These are phyloP conservation scores for Lachancea waltii DNA, from an alignment of 805 yeast genomes.

Conservation along the genomic window DNA sequence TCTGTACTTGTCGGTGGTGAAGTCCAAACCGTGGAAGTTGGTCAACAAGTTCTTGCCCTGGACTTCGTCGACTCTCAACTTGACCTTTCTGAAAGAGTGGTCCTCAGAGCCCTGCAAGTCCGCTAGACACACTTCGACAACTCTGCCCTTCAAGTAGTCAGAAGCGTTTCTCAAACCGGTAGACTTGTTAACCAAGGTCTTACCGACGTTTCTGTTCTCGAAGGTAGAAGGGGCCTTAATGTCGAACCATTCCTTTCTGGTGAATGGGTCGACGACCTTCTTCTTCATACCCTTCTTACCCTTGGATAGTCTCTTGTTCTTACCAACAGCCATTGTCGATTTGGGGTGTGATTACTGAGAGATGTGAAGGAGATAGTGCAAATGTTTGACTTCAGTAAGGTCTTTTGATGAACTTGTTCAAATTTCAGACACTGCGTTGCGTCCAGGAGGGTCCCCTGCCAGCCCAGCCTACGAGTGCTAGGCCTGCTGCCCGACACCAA, in stretches of 20 bases:
- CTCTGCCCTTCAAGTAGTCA: constrained; percentile 97
- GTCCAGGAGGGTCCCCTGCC: not conserved
- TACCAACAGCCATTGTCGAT: constrained; percentile 67
- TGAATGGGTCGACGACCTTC: constrained; percentile 99
- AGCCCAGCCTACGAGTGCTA: not conserved
- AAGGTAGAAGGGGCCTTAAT: constrained; percentile 98
- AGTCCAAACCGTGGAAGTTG: constrained; percentile 99
- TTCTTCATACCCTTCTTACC: constrained; percentile 98
- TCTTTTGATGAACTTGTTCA: constrained; percentile 6
- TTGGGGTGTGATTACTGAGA: constrained; percentile 9
- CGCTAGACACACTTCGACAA: constrained; percentile 91
- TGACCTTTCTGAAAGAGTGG: constrained; percentile 95
- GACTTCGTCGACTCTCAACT: constrained; percentile 97
- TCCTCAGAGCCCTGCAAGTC: constrained; percentile 99
- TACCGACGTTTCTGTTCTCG: constrained; percentile 98
- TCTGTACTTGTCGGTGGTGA: constrained; percentile 96
- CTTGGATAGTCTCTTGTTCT: constrained; percentile 77
- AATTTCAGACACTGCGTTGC: not conserved
- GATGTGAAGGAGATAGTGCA: constrained; percentile 1
- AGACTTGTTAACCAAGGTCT: constrained; percentile 96
- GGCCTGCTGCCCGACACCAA: no score
- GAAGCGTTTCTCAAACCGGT: constrained; percentile 97
- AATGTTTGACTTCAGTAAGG: not conserved
- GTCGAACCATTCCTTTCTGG: constrained; percentile 98
- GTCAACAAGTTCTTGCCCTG: constrained; percentile 98